A percentile compares a stretch with the other conserved stretches of the same genome.
These are phyloP conservation scores for Fraxinus excelsior DNA, from an alignment of 257 asterid genomes.

Conservation along the genomic window DNA sequence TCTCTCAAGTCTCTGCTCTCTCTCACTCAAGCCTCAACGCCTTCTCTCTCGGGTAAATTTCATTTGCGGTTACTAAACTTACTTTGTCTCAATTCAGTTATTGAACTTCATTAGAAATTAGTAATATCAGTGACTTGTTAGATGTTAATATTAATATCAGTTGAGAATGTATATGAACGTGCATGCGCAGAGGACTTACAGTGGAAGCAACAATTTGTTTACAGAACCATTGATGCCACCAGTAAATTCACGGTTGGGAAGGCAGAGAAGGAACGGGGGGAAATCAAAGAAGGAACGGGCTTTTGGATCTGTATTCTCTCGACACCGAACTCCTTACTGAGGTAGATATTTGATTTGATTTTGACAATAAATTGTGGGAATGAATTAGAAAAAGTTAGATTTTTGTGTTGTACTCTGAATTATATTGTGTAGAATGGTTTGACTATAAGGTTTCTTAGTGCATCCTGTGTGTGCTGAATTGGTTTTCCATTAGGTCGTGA, in stretches of 20 bases:
- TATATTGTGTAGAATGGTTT: neutral
- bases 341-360: slow-evolving; percentile 38
- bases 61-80: too few relatives aligned
- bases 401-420: neutral
- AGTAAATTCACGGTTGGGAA: slow-evolving; percentile 29
- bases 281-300: slow-evolving; percentile 85
- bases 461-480: neutral
- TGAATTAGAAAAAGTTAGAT: neutral
- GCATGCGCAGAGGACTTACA: slow-evolving; percentile 62
- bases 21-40: too few relatives aligned
- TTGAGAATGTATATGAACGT: slow-evolving; percentile 55
- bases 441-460: neutral
- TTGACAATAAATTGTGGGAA: neutral
- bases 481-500: neutral
- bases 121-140: too few relatives aligned
- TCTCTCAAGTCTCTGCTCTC: too few relatives aligned
- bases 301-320: slow-evolving; percentile 91
- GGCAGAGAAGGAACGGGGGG: slow-evolving; percentile 53
- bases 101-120: too few relatives aligned
- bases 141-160: too few relatives aligned
- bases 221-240: slow-evolving; percentile 82
- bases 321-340: slow-evolving; percentile 90
- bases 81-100: too few relatives aligned
- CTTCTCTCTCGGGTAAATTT: too few relatives aligned
- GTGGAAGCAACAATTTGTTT: slow-evolving; percentile 63